These are phyloP conservation scores for Didymella sp. DNA, from an alignment of 2,329 filamentous ascomycete species.

Conservation along the genomic window DNA sequence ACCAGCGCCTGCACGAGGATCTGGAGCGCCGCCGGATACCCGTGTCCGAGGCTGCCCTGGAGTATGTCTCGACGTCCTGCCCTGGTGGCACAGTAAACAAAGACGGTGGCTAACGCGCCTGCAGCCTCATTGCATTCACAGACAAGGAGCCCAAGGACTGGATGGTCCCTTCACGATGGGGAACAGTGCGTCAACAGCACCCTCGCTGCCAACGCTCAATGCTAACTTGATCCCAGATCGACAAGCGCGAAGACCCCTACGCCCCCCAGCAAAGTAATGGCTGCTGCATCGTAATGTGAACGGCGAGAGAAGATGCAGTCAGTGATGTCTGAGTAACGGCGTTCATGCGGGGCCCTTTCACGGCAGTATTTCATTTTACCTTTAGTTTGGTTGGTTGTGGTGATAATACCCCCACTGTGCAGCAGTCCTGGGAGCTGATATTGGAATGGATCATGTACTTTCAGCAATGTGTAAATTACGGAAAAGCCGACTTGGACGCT, in stretches of 20 bases:
- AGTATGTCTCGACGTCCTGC: conserved; percentile 48
- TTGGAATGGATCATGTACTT: conserved; percentile 45
- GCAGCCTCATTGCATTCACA: conserved; percentile 95
- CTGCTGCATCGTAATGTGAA: conserved; percentile 94
- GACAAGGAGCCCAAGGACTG: conserved; percentile 94
- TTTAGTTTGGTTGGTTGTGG: conserved; percentile 36
- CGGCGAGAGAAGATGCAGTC: conserved; percentile 37
- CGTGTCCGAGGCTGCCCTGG: conserved; percentile 83
- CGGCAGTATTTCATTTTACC: conserved; percentile 47
- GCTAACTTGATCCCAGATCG: conserved; percentile 64
- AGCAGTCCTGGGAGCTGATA: conserved; percentile 41
- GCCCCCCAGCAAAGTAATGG: conserved; percentile 90
- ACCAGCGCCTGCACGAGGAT: conserved; percentile 94
- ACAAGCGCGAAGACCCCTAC: conserved; percentile 97
- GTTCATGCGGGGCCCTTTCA: conserved; percentile 49
- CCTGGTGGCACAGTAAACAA: background rate
- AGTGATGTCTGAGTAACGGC: conserved; percentile 48
- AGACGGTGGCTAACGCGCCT: conserved; percentile 31
- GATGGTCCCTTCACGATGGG: conserved; percentile 98
- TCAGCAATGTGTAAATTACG: conserved; percentile 52
- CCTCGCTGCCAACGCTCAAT: background rate
- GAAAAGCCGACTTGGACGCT: conserved; percentile 34
- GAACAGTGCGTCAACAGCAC: conserved; percentile 64
- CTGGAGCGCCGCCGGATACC: conserved; percentile 94
- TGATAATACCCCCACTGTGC: conserved; percentile 49